phyloP scores from a whole-genome alignment of 768 basidiomycete species.

The Pleurotus salmoneostramineus region DNA sequence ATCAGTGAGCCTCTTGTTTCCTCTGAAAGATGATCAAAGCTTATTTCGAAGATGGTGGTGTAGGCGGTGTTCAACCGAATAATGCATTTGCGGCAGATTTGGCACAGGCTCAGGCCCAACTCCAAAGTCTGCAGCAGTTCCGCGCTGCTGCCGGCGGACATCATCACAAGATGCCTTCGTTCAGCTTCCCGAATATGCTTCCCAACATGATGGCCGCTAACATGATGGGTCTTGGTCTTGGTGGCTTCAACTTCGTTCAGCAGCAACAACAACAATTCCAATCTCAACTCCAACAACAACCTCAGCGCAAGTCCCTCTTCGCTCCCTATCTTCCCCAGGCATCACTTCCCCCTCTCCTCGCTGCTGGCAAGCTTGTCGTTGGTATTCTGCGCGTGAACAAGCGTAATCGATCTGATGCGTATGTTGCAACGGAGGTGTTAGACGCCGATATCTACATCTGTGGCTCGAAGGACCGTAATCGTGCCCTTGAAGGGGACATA shows the following conservation, averaged over 20 bases:
- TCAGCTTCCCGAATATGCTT: constrained; percentile 97
- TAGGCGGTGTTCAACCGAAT: constrained; percentile 61
- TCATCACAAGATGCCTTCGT: constrained; percentile 95
- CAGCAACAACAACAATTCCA: constrained; percentile 96
- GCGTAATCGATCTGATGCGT: constrained; percentile 96
- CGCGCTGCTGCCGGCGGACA: constrained; percentile 92
- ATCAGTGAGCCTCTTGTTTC: constrained; percentile 57
- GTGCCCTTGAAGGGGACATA: constrained; percentile 97
- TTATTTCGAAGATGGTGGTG: constrained; percentile 59
- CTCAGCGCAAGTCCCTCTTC: constrained; percentile 96
- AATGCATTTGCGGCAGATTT: constrained; percentile 76
- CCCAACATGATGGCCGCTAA: constrained; percentile 97
- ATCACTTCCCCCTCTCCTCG: constrained; percentile 91
- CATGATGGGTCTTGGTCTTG: constrained; percentile 87
- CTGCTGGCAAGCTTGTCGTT: constrained; percentile 96
- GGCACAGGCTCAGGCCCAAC: constrained; percentile 94
- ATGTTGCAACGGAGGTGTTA: constrained; percentile 95
- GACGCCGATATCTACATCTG: constrained; percentile 99
- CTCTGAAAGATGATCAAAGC: background rate
- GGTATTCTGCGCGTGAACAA: constrained; percentile 98
- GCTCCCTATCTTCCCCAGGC: constrained; percentile 98
- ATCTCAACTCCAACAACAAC: constrained; percentile 92
- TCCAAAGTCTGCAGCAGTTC: constrained; percentile 95
- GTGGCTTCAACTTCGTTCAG: constrained; percentile 81
- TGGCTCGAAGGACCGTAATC: constrained; percentile 97